Base-by-base conservation (phyloP, 2,329 filamentous ascomycete genomes). In the Penicillium sp. region DNA sequence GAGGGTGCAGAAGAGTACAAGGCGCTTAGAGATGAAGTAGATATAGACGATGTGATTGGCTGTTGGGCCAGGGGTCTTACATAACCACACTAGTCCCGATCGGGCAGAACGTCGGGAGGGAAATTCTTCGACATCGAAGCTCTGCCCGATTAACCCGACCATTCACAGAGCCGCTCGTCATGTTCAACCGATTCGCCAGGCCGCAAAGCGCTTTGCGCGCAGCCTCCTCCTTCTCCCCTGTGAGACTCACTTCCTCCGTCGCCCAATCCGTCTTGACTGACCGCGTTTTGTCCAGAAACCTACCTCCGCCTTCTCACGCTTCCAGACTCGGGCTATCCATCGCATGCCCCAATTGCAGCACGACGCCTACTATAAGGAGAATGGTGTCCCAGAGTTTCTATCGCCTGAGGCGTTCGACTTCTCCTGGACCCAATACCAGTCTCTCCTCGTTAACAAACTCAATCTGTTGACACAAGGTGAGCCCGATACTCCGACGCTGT, bases 391-490 rank as follows among this genome's bases (percentile, higher is more conserved):
- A n/a, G 84, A 85, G 14, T 81, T 97, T 58, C 80, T 96, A 70
- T 86, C 86, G 31, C 73, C 81, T 2, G 79, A 82, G 49, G 89
- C 84, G 53, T 95, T 89, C 75, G 77, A 88, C 54, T 82, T 90
- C 53, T 87, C 92, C 48, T 99, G 91, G 87, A 87, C 82, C 34
- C 81, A 92, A 69, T 96, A 97, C 78, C 92, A 96, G 81, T 71
- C 78, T 37, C 76, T 88, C 63, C 81, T 93, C 68, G 74, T 92
- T 50, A 80, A 90, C 61, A 89, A 89, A 75, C 82, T 97, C 72
- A 95, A 95, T 74, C 76, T 79, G 56, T 74, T 89, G 68, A 88
- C 85, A 59, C 84, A 82, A 61, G 92, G 92, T 92, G 81, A 65
- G 69, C 51, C 51, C 64, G 81, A 32, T 34, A 56, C 47, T 45